Base-by-base conservation (phyloP, 2,329 filamentous ascomycete species). In the Aspergillus sp. region DNA sequence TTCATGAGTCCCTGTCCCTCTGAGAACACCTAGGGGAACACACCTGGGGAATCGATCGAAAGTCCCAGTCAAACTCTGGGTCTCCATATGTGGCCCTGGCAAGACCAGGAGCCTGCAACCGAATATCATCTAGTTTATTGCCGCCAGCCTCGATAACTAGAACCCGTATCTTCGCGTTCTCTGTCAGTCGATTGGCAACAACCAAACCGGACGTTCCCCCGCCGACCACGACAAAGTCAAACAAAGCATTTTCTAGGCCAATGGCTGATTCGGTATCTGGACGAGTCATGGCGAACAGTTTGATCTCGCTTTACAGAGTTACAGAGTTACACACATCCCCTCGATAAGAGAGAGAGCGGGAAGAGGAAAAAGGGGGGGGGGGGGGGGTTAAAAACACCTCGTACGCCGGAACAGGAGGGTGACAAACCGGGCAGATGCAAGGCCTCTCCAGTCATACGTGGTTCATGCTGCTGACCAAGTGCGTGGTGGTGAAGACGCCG, bases 141-240 rank as follows among this genome's bases (percentile, higher is more conserved):
- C 53, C 40, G 4, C 65, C 64, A 10, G 63, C 63, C 54, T 71
- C 68, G 24, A 71, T 51, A 13, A 69, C 56, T 3, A 66, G 48
- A 6, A 71, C 65, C 3, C 49, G 60, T 3, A 56, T n/a, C 14
- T 55, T 51, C 8, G 60, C 35, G 47, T 70, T 54, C 40, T 67
- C 63, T 16, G 60, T 67, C 10, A 72, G 56, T 3, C 67, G 63
- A 24, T 56, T 58, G n/a, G 68, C 68, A 6, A 70, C 45, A 4
- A 66, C 65, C 6, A 70, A 58, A 8, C 68, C 69, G 14, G 61
- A 61, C 19, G 64, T 68, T 7, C 68, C 69, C 17, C 61, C 68
- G 10, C 68, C 69, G 30, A 70, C 14, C 16, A 53, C 45, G 3
- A 52, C 19, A 11, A 50, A 55, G 47, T 55, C 53, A 19, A 50